Percentiles rank a stretch among this genome's conserved stretches.
Evolutionary conservation across 192 early-diverging fungal species (phyloP).

Genomic region (Coemansia sp.): DNA sequence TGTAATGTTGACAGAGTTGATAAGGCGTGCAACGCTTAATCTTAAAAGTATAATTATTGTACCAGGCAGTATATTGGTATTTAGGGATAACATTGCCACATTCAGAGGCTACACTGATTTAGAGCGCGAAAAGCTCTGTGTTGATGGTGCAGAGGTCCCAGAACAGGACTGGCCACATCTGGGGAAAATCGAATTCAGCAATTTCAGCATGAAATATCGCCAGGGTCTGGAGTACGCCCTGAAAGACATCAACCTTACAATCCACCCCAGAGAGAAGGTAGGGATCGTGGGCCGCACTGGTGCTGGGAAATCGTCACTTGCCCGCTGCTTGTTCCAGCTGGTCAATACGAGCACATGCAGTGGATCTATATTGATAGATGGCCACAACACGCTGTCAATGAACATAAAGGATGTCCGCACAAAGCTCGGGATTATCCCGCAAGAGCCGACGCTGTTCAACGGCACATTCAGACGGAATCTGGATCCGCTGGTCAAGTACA

Average conservation of each 20-base stretch:
- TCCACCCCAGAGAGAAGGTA: slow-evolving; percentile 59
- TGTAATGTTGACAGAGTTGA: neutral
- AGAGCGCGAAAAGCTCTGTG: slow-evolving; percentile 13
- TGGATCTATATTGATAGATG: slow-evolving; percentile 71
- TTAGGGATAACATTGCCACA: too few species aligned
- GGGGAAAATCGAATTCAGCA: slow-evolving; percentile 31
- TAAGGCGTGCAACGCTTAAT: neutral
- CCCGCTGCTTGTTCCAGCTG: slow-evolving; percentile 60
- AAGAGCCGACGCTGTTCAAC: slow-evolving; percentile 68
- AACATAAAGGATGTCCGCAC: slow-evolving; percentile 65
- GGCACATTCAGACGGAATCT: slow-evolving; percentile 73
- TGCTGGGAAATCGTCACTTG: slow-evolving; percentile 64
- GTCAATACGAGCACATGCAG: slow-evolving; percentile 56
- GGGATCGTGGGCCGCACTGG: slow-evolving; percentile 60
- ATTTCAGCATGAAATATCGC: slow-evolving; percentile 29
- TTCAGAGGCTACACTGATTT: neutral
- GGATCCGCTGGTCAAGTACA: slow-evolving; percentile 71
- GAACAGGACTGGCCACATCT: slow-evolving; percentile 17
- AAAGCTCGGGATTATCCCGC: slow-evolving; percentile 55
- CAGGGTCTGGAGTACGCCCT: slow-evolving; percentile 29
- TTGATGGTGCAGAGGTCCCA: slow-evolving; percentile 12
- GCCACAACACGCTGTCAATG: slow-evolving; percentile 69
- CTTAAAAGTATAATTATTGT: too few species aligned
- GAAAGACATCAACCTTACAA: slow-evolving; percentile 44
- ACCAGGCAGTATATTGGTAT: neutral